A percentile compares a stretch with the other conserved stretches of the same genome.
phyloP scores from a whole-genome alignment of 768 basidiomycete species.

The Trametes meyenii region DNA sequence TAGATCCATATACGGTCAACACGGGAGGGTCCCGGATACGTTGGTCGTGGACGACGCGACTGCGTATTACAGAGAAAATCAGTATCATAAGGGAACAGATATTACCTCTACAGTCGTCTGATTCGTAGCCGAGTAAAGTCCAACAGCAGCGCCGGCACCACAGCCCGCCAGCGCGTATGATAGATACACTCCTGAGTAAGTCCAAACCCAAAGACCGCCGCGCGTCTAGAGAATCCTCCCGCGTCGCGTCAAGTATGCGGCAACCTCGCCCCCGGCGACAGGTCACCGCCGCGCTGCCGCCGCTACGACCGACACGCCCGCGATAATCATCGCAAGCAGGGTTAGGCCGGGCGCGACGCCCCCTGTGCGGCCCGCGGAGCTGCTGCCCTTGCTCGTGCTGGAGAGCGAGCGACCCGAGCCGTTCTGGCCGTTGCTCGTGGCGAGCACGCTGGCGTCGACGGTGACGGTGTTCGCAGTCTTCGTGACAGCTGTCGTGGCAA shows the following conservation, averaged over 20 bases:
- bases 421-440: slow-evolving; percentile 63
- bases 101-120: slow-evolving; percentile 11
- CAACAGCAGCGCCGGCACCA: slow-evolving; percentile 8
- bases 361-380: slow-evolving; percentile 22
- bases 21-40: not conserved
- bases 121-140: not conserved
- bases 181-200: not conserved
- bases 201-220: not conserved
- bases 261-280: too few relatives aligned
- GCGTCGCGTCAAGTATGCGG: too few relatives aligned
- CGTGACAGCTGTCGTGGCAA: slow-evolving; percentile 58
- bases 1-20: not conserved
- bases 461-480: slow-evolving; percentile 56
- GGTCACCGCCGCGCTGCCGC: slow-evolving; percentile 13
- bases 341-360: slow-evolving; percentile 26
- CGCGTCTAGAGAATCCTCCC: too few relatives aligned
- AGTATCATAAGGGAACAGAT: slow-evolving; percentile 7
- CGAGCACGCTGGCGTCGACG: slow-evolving; percentile 54
- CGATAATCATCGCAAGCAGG: slow-evolving; percentile 12
- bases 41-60: not conserved
- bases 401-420: slow-evolving; percentile 42
- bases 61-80: not conserved
- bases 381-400: slow-evolving; percentile 34
- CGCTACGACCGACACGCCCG: slow-evolving; percentile 16
- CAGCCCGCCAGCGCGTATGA: not conserved